phyloP scores from a whole-genome alignment of 148 eudicot genomes.

The Hydrangea macrophylla region DNA sequence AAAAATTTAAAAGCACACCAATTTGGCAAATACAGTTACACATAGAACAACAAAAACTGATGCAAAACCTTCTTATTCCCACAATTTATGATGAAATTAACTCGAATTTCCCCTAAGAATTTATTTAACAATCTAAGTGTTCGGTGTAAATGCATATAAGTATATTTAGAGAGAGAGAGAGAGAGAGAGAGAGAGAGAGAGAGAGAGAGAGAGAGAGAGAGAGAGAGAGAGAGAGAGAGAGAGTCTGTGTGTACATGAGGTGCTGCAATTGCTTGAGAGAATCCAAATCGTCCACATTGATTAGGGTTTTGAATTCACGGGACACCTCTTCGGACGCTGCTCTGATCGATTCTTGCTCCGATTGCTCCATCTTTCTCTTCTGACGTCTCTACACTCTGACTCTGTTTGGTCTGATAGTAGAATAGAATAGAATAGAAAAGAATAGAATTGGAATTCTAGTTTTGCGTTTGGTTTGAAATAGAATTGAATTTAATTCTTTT shows the following conservation, averaged over 20 bases:
- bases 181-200: conserved; percentile 11
- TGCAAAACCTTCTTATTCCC: not conserved
- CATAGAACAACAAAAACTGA: not conserved
- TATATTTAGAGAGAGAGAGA: conserved; percentile 3
- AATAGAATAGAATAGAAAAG: no score
- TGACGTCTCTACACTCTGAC: no score
- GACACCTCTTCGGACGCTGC: conserved; percentile 45
- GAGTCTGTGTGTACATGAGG: conserved; percentile 40
- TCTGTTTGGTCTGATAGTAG: no score
- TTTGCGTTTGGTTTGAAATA: no score
- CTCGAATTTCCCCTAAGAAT: not conserved
- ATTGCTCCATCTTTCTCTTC: conserved; percentile 20
- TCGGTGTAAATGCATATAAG: not conserved
- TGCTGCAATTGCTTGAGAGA: conserved; percentile 51
- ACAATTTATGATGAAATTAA: not conserved
- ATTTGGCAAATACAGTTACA: not conserved
- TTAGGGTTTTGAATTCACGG: conserved; percentile 43
- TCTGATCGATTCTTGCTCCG: conserved; percentile 29
- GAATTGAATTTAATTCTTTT: no score
- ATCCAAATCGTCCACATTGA: conserved; percentile 40
- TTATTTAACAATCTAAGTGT: not conserved
- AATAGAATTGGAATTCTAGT: no score
- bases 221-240: not conserved
- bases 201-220: conserved; percentile 14
- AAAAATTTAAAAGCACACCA: not conserved